phyloP scores from a whole-genome alignment of 225 moss, liverwort and hornwort genomes.

The Physcomitrellopsis africana region DNA sequence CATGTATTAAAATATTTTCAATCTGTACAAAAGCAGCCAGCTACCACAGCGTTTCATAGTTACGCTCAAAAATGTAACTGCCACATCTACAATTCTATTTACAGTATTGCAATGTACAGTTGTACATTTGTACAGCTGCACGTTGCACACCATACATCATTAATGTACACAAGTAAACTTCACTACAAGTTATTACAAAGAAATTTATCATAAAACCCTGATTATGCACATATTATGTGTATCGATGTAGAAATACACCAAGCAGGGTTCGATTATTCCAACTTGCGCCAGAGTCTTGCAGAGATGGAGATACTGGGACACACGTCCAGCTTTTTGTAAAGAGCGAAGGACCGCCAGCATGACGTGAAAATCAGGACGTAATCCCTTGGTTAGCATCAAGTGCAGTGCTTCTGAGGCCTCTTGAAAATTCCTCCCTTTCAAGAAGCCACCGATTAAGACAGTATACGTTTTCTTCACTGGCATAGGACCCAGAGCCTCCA shows the following conservation, averaged over 20 bases:
- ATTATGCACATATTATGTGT: conserved; percentile 89
- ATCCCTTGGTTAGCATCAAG: conserved; percentile 66
- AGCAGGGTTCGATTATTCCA: conserved; percentile 86
- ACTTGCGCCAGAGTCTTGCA: conserved; percentile 79
- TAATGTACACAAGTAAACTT: conserved; percentile 30
- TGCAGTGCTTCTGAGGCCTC: conserved; percentile 76
- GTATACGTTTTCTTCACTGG: conserved; percentile 86
- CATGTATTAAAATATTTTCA: conserved; percentile 24
- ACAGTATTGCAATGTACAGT: conserved; percentile 31
- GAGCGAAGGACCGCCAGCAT: conserved; percentile 84
- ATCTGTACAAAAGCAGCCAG: conserved; percentile 44
- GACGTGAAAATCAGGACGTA: conserved; percentile 83
- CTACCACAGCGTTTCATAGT: conserved; percentile 24
- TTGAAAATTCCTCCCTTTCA: conserved; percentile 76
- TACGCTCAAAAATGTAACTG: conserved; percentile 14
- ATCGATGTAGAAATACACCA: conserved; percentile 91
- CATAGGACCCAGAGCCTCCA: conserved; percentile 64
- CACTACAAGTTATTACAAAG: conserved; percentile 12
- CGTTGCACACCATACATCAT: conserved; percentile 15
- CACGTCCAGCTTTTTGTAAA: conserved; percentile 69
- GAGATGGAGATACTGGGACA: conserved; percentile 75
- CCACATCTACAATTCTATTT: conserved; percentile 26
- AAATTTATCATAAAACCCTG: conserved; percentile 57
- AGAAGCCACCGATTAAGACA: conserved; percentile 82
- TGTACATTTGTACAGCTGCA: conserved; percentile 24